Evolutionary conservation across 805 yeast genomes (phyloP).

Genomic region (Yarrowia bubula): DNA sequence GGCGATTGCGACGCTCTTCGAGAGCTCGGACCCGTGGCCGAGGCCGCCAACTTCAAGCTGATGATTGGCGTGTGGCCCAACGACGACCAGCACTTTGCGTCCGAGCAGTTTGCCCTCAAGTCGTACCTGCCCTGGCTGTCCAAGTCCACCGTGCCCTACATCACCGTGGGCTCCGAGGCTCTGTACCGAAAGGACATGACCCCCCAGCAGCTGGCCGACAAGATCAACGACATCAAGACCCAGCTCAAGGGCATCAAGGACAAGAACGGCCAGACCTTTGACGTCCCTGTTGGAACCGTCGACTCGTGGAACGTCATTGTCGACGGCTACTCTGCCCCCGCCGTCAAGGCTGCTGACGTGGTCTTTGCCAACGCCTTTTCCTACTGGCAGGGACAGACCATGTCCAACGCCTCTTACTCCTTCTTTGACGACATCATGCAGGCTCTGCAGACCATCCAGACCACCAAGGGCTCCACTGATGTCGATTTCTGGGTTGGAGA

Average conservation of each 20-base stretch:
- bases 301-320: conserved; percentile 95
- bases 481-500: conserved; percentile 94
- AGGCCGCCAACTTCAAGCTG: conserved; percentile 67
- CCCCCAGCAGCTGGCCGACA: conserved; percentile 66
- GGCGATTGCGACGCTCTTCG: conserved; percentile 91
- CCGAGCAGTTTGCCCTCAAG: conserved; percentile 70
- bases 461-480: conserved; percentile 81
- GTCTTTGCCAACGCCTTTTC: conserved; percentile 94
- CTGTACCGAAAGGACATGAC: conserved; percentile 86
- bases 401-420: conserved; percentile 78
- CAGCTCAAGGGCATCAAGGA: conserved; percentile 63
- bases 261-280: conserved; percentile 75
- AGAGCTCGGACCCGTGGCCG: conserved; percentile 83
- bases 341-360: conserved; percentile 77
- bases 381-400: conserved; percentile 97
- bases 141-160: conserved; percentile 60
- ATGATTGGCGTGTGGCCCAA: conserved; percentile 94
- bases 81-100: conserved; percentile 71
- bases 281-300: conserved; percentile 82
- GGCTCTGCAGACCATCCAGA: conserved; percentile 85
- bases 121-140: conserved; percentile 68
- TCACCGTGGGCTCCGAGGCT: conserved; percentile 95
- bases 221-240: conserved; percentile 55
- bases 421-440: conserved; percentile 98
- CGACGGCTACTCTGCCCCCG: conserved; percentile 69